Conservation (phyloP, 1,284 basidiomycete species). For the Leccinum variabile region DNA sequence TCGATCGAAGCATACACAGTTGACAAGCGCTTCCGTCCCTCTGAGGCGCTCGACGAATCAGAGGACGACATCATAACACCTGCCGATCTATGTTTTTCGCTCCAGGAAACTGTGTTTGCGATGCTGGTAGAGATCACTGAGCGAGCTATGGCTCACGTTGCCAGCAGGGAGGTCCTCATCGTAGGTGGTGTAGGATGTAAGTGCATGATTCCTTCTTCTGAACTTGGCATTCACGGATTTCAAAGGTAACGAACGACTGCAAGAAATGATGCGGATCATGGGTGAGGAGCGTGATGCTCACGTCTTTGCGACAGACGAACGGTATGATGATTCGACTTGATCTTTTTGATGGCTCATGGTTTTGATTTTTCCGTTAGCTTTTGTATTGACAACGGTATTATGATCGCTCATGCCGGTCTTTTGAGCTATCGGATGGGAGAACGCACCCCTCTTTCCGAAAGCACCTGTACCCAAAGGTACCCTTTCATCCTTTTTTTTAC, state of each 20-base stretch:
- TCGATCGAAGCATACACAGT: conserved; percentile 86
- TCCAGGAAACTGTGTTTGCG: conserved; percentile 97
- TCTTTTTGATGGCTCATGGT: conserved; percentile 3
- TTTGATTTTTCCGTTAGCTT: conserved; percentile 56
- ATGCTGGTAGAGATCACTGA: conserved; percentile 99
- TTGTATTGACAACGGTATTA: conserved; percentile 99
- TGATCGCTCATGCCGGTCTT: conserved; percentile 98
- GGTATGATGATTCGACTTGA: conserved; percentile 47
- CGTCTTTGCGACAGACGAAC: conserved; percentile 95
- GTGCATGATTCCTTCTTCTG: conserved; percentile 35
- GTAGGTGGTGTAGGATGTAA: conserved; percentile 98
- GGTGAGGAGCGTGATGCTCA: conserved; percentile 85
- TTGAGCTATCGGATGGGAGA: conserved; percentile 93
- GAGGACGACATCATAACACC: conserved; percentile 82
- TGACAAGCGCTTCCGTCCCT: conserved; percentile 70
- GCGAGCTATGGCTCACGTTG: conserved; percentile 98
- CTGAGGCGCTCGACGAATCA: conserved; percentile 38
- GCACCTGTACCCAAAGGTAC: conserved; percentile 87
- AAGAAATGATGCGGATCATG: conserved; percentile 99
- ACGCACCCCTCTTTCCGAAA: conserved; percentile 73
- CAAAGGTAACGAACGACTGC: conserved; percentile 81
- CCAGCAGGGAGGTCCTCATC: conserved; percentile 93
- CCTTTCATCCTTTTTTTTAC: neutral
- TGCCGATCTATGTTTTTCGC: conserved; percentile 93
- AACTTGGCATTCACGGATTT: conserved; percentile 2